Base-by-base conservation (phyloP, 2,329 filamentous ascomycete species). In the Neonectria hederae region DNA sequence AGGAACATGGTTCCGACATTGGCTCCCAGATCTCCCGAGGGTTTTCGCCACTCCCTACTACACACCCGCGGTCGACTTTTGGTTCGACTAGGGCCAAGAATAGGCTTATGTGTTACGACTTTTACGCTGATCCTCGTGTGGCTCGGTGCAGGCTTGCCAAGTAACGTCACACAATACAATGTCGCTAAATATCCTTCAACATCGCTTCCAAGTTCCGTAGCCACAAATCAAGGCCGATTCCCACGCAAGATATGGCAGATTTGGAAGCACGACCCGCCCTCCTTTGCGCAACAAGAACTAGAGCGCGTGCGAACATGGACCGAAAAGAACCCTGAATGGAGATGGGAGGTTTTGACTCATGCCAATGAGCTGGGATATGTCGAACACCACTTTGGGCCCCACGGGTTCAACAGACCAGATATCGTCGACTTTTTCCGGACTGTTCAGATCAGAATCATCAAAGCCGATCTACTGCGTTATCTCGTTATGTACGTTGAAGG, bases 341-440 rank as follows among this genome's bases (percentile, higher is more conserved):
- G 54, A 24, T 57, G 54, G 54, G 54, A 57, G 54, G 54, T 57
- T 19, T 35, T 57, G 38, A 57, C 54, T n/a, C n/a, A 57, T 26
- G 28, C 54, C 43, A 57, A 57, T 28, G 54, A 49, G 45, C 43
- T 57, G 54, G 43, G 38, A 28, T 57, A 57, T 57, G 54, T 57
- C 30, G 13, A 49, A 49, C 21, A 49, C 45, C 54, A 57, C 54
- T 57, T 57, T 57, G 54, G 54, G 21, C 42, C 54, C 30, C 30
- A 32, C 32, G 43, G 54, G 26, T 49, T 57, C 21, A 49, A 57
- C 43, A 57, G 54, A 57, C 54, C 43, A 19, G 43, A 57, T 22
- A 57, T 57, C 17, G 22, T 57, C 43, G 54, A 42, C 1, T 57
- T 57, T 21, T 57, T 57, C 54, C 49, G 21, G 21, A 21, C 54